phyloP scores from a whole-genome alignment of 345 rosid genomes.

The Erucastrum elatum region DNA sequence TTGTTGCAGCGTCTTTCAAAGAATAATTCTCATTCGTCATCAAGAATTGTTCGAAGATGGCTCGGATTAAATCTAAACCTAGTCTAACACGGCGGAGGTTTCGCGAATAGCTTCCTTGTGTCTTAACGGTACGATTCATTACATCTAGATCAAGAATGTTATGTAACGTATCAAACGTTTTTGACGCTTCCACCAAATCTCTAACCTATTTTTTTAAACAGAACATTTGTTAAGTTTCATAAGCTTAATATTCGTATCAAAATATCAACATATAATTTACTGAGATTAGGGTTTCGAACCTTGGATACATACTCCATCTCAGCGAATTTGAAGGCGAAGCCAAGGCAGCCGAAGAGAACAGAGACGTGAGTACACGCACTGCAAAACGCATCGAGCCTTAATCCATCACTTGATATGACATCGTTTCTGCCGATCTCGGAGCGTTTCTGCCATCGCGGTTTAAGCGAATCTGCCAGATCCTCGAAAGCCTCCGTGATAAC shows the following conservation, averaged over 20 bases:
- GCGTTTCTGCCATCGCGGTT: slow-evolving; percentile 6
- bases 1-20: slow-evolving; percentile 71
- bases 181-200: slow-evolving; percentile 67
- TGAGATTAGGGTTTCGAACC: slow-evolving; percentile 39
- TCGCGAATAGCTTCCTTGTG: slow-evolving; percentile 65
- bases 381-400: slow-evolving; percentile 56
- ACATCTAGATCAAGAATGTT: slow-evolving; percentile 59
- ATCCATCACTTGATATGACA: slow-evolving; percentile 15
- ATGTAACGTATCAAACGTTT: slow-evolving; percentile 44
- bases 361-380: slow-evolving; percentile 64
- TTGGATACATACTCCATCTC: slow-evolving; percentile 73
- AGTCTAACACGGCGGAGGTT: slow-evolving; percentile 76
- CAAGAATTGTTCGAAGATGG: slow-evolving; percentile 65
- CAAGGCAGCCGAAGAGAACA: slow-evolving; percentile 63
- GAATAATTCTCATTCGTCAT: slow-evolving; percentile 48
- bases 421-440: not conserved
- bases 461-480: slow-evolving; percentile 42
- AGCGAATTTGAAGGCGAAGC: slow-evolving; percentile 83
- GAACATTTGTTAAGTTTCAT: not conserved
- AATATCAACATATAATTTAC: not conserved
- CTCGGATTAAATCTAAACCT: slow-evolving; percentile 83
- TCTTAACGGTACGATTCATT: slow-evolving; percentile 55
- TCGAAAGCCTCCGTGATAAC: slow-evolving; percentile 58
- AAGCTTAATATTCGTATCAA: not conserved
- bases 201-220: slow-evolving; percentile 42